phyloP scores from a whole-genome alignment of 2,329 filamentous ascomycete species.

The Ophiocordyceps polyrhachis-furcata region DNA sequence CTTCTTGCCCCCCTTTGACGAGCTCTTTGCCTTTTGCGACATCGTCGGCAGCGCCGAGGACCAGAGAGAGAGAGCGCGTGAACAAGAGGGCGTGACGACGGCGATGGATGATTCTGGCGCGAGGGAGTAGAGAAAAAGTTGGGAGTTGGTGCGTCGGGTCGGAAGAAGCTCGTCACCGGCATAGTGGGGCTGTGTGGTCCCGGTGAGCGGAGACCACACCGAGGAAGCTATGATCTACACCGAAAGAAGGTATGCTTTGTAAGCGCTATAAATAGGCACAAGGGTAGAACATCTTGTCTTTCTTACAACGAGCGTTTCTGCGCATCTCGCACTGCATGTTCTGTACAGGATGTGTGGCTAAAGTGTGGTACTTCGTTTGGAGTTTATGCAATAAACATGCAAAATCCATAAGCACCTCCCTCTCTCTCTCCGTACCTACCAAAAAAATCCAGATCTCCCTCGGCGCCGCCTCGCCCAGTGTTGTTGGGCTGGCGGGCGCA shows the following conservation, averaged over 20 bases:
- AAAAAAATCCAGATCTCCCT: too few relatives aligned
- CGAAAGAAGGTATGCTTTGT: not conserved
- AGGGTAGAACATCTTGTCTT: too few relatives aligned
- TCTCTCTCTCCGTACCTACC: too few relatives aligned
- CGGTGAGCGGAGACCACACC: not conserved
- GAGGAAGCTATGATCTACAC: not conserved
- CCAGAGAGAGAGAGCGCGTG: not conserved
- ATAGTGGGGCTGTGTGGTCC: not conserved
- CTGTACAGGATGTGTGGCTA: too few relatives aligned
- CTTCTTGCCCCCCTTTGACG: constrained; percentile 34
- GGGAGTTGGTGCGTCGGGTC: not conserved
- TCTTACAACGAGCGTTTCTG: too few relatives aligned
- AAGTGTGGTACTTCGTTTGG: too few relatives aligned
- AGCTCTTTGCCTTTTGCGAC: constrained; percentile 27
- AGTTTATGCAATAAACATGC: too few relatives aligned
- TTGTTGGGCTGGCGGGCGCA: too few relatives aligned
- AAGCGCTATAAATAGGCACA: not conserved
- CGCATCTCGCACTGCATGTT: too few relatives aligned
- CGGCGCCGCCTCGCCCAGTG: too few relatives aligned
- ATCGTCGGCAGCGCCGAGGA: constrained; percentile 12
- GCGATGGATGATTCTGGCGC: not conserved
- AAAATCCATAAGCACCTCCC: too few relatives aligned
- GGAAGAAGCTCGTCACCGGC: not conserved
- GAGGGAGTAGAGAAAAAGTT: not conserved
- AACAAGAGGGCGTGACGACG: not conserved